Base-by-base conservation (phyloP, 208 protist species). In the Herpetomonas samuelpessoai region DNA sequence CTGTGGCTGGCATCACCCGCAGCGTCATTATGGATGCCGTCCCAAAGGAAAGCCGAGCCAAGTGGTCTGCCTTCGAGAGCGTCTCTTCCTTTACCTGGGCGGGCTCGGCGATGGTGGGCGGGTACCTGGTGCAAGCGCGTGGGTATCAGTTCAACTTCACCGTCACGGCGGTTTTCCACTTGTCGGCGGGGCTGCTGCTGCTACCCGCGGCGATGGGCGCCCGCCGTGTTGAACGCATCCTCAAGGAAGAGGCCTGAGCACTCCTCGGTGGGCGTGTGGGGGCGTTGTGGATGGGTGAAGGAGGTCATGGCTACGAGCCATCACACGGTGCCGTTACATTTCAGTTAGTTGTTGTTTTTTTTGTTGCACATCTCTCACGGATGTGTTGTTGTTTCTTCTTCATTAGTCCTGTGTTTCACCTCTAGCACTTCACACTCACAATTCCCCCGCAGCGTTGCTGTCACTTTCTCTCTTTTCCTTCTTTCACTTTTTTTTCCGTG, bases 21-120 rank as follows among this genome's bases (percentile, higher is more conserved):
- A 85, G 76, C 41, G 74, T 91, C 39, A 74, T 91, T 25, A 91
- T 91, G 83, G 83, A 91, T 53, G 68, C 66, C 61, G 79, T 84
- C 14, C 1, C 21, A 1, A 72, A 71, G 24, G 44, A 68, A n/a
- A 71, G 54, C 28, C 55, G 75, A 2, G 74, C 79, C 18, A 82
- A 72, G 70, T 90, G 78, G 79, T 77, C 76, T 25, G 83, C 83
- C 25, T 71, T 87, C 41, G 83, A 91, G 64, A 83, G 77, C 57
- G 74, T 91, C 54, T 71, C 74, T 0, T 71, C 67, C 38, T 71
- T 88, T 29, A 86, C 71, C 19, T 91, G 83, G 81, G 64, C 83
- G 0, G 83, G 76, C 27, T 86, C 77, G 60, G 79, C 83, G n/a
- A 61, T 77, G 3, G 24, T 87, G 29, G 83, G 79, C 9, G 83